A percentile compares a stretch with the other conserved stretches of the same genome.
Evolutionary conservation across 176 grass and related monocot species (phyloP).

Genomic region (Carex cristatella): DNA sequence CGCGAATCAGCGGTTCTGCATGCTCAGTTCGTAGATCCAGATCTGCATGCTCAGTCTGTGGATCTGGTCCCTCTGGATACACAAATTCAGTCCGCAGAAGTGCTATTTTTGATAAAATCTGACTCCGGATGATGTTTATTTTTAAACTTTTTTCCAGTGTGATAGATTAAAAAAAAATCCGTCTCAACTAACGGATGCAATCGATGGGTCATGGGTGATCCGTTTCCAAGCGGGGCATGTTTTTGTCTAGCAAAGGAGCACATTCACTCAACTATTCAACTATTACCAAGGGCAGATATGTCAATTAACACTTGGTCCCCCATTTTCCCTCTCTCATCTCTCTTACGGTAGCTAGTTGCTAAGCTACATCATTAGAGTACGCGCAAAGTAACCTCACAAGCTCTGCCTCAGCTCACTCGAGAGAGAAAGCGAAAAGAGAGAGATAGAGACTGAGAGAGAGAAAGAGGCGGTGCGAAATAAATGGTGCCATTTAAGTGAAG

Average conservation of each 20-base stretch:
- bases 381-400: slow-evolving; percentile 23
- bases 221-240: background rate
- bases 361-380: slow-evolving; percentile 16
- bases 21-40: too few species aligned
- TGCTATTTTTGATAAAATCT: too few species aligned
- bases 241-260: slow-evolving; percentile 7
- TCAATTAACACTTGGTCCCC: slow-evolving; percentile 6
- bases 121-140: too few species aligned
- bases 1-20: too few species aligned
- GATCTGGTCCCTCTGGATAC: too few species aligned
- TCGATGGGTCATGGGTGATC: background rate
- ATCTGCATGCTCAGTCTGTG: too few species aligned
- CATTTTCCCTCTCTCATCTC: background rate
- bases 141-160: too few species aligned
- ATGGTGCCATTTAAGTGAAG: slow-evolving; percentile 7
- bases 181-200: background rate
- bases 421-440: slow-evolving; percentile 2
- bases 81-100: too few species aligned
- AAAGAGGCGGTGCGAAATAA: slow-evolving; percentile 23
- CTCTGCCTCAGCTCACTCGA: slow-evolving; percentile 16
- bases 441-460: background rate
- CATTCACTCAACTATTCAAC: slow-evolving; percentile 23
- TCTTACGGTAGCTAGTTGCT: background rate
- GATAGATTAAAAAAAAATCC: too few species aligned
- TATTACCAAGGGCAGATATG: slow-evolving; percentile 7